phyloP scores from a whole-genome alignment of 2,329 filamentous ascomycete genomes.

The Xylaria sp. region DNA sequence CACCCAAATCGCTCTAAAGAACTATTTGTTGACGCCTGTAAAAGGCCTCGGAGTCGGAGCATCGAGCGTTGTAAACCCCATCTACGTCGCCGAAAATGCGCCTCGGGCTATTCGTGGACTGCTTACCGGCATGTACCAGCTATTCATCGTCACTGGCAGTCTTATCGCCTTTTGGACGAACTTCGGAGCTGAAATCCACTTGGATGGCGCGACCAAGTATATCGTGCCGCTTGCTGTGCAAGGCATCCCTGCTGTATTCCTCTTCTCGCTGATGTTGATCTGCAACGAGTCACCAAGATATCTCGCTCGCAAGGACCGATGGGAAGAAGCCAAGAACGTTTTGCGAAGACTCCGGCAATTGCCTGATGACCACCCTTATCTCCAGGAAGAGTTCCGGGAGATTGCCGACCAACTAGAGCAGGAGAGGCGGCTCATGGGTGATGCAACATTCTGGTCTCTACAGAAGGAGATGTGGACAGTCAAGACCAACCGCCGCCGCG shows the following conservation, averaged over 20 bases:
- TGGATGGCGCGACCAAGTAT: constrained; percentile 51
- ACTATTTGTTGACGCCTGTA: not conserved
- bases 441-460: constrained; percentile 64
- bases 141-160: constrained; percentile 58
- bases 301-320: constrained; percentile 70
- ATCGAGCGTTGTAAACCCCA: constrained; percentile 56
- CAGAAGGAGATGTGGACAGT: constrained; percentile 72
- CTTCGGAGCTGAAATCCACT: constrained; percentile 58
- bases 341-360: constrained; percentile 67
- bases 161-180: constrained; percentile 62
- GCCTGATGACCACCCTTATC: constrained; percentile 60
- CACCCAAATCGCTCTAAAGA: too few species aligned
- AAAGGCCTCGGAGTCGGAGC: constrained; percentile 55
- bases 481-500: constrained; percentile 70
- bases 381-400: constrained; percentile 69
- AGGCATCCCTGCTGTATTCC: constrained; percentile 67
- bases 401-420: constrained; percentile 70
- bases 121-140: constrained; percentile 57
- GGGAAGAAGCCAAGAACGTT: constrained; percentile 68
- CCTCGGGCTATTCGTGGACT: constrained; percentile 57
- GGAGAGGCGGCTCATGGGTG: constrained; percentile 67
- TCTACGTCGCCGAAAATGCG: constrained; percentile 58
- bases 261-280: constrained; percentile 68
- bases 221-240: constrained; percentile 72
- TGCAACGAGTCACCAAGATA: constrained; percentile 73